phyloP scores from a whole-genome alignment of 352 stramenopile genomes.

The Aphanomyces cochlioides region DNA sequence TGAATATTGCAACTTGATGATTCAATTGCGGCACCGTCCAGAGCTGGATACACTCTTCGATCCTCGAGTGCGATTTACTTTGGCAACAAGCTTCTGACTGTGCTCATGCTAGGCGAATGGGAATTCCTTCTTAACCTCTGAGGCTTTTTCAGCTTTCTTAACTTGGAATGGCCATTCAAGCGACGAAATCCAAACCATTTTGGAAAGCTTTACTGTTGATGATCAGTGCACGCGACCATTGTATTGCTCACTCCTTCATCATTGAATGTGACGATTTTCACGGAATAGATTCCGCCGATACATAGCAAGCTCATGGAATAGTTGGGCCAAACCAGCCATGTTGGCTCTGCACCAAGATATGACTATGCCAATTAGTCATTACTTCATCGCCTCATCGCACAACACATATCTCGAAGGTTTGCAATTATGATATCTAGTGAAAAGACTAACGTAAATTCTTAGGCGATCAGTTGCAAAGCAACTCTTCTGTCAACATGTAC shows the following conservation, averaged over 20 bases:
- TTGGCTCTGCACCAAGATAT: conserved; percentile 50
- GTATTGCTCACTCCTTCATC: background rate
- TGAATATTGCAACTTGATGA: conserved; percentile 35
- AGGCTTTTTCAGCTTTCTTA: conserved; percentile 32
- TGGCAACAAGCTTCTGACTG: background rate
- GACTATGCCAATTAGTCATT: conserved; percentile 75
- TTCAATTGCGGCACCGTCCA: conserved; percentile 25
- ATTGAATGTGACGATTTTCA: background rate
- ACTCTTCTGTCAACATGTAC: conserved; percentile 56
- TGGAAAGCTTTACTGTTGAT: background rate
- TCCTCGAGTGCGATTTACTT: conserved; percentile 3
- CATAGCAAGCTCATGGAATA: conserved; percentile 28
- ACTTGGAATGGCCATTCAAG: conserved; percentile 16
- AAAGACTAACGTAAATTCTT: conserved; percentile 19
- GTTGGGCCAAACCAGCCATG: conserved; percentile 25
- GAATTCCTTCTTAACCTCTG: conserved; percentile 22
- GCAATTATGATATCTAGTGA: conserved; percentile 49
- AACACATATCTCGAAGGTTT: conserved; percentile 87
- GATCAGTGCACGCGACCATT: conserved; percentile 2
- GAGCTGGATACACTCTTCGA: conserved; percentile 31
- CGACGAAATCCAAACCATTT: background rate
- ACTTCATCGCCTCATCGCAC: conserved; percentile 86
- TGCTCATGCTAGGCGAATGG: background rate
- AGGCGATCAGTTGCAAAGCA: conserved; percentile 29
- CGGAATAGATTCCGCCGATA: conserved; percentile 16